These are phyloP conservation scores for Paraurostyla sp. DNA, from an alignment of 73 alveolate species.

Conservation along the genomic window DNA sequence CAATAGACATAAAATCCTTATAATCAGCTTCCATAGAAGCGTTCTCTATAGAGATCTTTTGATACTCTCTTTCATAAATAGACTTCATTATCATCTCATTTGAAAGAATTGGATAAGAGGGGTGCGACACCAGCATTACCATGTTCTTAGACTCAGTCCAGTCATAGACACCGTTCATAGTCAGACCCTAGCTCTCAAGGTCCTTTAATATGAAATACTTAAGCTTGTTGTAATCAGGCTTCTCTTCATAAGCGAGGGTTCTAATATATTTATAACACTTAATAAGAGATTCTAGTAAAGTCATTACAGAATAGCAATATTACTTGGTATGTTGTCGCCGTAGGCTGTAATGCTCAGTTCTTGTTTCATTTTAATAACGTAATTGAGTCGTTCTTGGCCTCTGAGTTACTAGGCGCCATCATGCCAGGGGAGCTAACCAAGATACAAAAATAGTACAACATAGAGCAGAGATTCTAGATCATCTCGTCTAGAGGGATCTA, in stretches of 20 bases:
- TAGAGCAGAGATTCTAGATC: constrained; percentile 73
- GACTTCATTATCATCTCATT: constrained; percentile 3
- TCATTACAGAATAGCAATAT: not conserved
- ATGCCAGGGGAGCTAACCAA: constrained; percentile 74
- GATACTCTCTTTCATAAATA: constrained; percentile 12
- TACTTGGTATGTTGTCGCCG: constrained; percentile 44
- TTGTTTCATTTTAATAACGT: constrained; percentile 44
- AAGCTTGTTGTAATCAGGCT: constrained; percentile 27
- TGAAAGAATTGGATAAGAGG: not conserved
- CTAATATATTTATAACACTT: constrained; percentile 33
- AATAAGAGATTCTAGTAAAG: constrained; percentile 8
- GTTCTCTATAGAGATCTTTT: constrained; percentile 1
- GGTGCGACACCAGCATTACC: not conserved
- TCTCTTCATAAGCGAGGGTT: not conserved
- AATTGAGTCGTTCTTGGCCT: constrained; percentile 55
- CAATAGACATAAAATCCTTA: constrained; percentile 23
- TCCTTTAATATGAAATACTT: constrained; percentile 2
- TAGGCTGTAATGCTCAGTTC: not conserved
- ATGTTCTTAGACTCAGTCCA: not conserved
- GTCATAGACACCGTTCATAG: constrained; percentile 1
- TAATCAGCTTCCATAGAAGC: constrained; percentile 48
- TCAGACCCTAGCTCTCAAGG: not conserved
- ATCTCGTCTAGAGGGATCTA: constrained; percentile 75
- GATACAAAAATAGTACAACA: constrained; percentile 33
- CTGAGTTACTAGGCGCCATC: constrained; percentile 31